Conservation (phyloP, 331 rosid genomes). For the Arachis monticola region DNA sequence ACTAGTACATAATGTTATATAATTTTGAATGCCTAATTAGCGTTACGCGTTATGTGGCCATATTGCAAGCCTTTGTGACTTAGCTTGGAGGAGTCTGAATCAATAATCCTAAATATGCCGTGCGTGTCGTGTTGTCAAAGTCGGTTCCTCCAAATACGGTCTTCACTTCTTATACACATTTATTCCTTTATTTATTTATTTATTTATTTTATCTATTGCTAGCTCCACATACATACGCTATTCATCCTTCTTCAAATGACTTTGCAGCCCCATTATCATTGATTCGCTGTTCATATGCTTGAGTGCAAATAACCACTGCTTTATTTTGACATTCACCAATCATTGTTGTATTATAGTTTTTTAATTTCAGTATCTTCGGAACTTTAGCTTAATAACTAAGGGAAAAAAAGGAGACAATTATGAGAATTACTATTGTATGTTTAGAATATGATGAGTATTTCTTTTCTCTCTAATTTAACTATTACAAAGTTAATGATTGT, state of each 20-base stretch:
- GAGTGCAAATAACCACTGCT: constrained; percentile 23
- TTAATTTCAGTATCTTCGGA: not conserved
- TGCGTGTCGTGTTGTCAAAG: constrained; percentile 47
- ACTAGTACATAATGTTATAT: constrained; percentile 4
- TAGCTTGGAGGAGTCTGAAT: constrained; percentile 35
- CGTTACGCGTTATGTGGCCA: constrained; percentile 41
- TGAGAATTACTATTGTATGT: not conserved
- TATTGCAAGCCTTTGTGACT: constrained; percentile 31
- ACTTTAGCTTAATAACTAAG: not conserved
- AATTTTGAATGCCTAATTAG: constrained; percentile 28
- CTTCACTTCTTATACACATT: constrained; percentile 28
- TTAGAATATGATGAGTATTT: no score
- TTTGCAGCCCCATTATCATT: not conserved
- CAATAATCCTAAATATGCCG: not conserved
- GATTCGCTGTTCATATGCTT: constrained; percentile 10
- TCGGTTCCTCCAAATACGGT: constrained; percentile 52
- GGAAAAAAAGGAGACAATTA: not conserved
- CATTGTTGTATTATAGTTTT: not conserved
- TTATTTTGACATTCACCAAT: not conserved
- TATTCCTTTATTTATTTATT: no score
- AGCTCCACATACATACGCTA: constrained; percentile 7
- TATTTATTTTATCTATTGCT: not conserved
- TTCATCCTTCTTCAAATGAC: constrained; percentile 1
- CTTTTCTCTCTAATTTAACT: no score
- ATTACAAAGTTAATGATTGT: not conserved